Evolutionary conservation across 495 filamentous ascomycete genomes (phyloP).

Genomic region (Annulohypoxylon stygium): DNA sequence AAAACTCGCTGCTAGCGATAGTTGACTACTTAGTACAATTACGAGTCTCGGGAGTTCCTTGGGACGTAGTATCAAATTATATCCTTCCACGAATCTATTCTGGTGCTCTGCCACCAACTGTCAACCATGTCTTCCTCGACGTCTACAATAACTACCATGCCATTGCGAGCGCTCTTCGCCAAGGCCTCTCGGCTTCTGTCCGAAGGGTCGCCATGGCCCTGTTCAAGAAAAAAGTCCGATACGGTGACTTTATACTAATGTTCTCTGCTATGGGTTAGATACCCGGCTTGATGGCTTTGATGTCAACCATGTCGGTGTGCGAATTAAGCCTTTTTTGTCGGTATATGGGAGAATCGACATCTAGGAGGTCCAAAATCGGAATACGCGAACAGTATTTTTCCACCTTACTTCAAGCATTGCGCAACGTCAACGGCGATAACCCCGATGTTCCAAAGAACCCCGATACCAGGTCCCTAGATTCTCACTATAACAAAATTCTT

Average conservation of each 20-base stretch:
- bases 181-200: constrained; percentile 33
- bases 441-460: background rate
- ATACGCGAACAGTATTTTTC: constrained; percentile 30
- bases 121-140: constrained; percentile 34
- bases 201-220: constrained; percentile 34
- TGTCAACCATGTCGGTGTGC: constrained; percentile 42
- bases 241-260: constrained; percentile 17
- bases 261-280: constrained; percentile 42
- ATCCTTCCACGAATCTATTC: constrained; percentile 19
- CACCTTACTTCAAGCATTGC: constrained; percentile 27
- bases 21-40: background rate
- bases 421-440: constrained; percentile 6
- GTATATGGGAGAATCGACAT: constrained; percentile 27
- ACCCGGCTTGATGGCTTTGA: constrained; percentile 33
- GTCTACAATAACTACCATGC: constrained; percentile 18
- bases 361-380: background rate
- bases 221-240: constrained; percentile 18
- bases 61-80: background rate
- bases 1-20: background rate
- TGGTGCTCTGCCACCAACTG: constrained; percentile 30
- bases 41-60: too few relatives aligned
- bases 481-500: constrained; percentile 37
- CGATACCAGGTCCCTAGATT: constrained; percentile 36
- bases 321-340: constrained; percentile 43
- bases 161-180: constrained; percentile 30